Percentiles rank a stretch among this genome's conserved stretches.
Conservation (phyloP, 352 stramenopile genomes). For the Phytophthora constricta region DNA sequence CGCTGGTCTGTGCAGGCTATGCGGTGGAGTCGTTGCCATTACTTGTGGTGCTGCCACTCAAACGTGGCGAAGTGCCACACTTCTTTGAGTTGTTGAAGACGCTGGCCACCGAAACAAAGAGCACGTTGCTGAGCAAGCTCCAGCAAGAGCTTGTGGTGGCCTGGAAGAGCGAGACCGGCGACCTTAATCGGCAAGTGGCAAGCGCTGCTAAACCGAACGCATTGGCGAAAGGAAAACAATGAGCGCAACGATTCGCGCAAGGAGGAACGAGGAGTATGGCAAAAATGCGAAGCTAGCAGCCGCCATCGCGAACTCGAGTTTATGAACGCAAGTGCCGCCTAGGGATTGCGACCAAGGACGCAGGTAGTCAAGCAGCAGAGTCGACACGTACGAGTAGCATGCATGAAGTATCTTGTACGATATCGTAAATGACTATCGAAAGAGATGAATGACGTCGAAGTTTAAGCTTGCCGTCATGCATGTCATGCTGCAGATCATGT, state of each 20-base stretch:
- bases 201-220: slow-evolving; percentile 5
- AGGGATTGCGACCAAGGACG: slow-evolving; percentile 10
- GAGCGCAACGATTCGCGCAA: slow-evolving; percentile 17
- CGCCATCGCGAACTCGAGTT: slow-evolving; percentile 16
- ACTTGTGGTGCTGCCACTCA: slow-evolving; percentile 28
- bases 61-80: slow-evolving; percentile 17
- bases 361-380: slow-evolving; percentile 28
- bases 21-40: slow-evolving; percentile 28
- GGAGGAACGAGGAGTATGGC: slow-evolving; percentile 25
- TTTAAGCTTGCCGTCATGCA: slow-evolving; percentile 1
- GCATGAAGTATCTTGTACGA: slow-evolving; percentile 8
- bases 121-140: slow-evolving; percentile 33
- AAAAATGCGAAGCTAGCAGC: slow-evolving; percentile 38
- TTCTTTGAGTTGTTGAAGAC: slow-evolving; percentile 38
- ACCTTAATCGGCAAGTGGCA: slow-evolving; percentile 7
- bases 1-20: slow-evolving; percentile 34
- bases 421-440: slow-evolving; percentile 27
- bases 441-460: slow-evolving; percentile 27
- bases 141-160: slow-evolving; percentile 24
- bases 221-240: slow-evolving; percentile 16
- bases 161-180: slow-evolving; percentile 25
- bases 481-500: neutral
- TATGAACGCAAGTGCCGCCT: slow-evolving; percentile 25
- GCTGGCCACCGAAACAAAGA: slow-evolving; percentile 27
- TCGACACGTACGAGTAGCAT: slow-evolving; percentile 34